These are phyloP conservation scores for Malus sylvestris DNA, from an alignment of 306 rosid species.

Conservation along the genomic window DNA sequence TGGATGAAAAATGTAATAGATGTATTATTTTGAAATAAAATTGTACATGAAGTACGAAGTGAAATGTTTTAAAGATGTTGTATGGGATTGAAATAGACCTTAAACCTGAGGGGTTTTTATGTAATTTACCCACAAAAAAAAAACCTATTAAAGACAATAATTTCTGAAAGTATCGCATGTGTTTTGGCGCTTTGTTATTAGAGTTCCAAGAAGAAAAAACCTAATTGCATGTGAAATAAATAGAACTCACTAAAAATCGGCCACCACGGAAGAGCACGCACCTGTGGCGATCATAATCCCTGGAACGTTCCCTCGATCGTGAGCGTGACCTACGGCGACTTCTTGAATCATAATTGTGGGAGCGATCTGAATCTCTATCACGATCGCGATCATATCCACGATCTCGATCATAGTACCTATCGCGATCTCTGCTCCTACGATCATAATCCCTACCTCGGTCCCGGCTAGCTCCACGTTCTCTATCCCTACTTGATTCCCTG, in stretches of 20 bases:
- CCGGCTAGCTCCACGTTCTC: slow-evolving; percentile 61
- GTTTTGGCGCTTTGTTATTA: background rate
- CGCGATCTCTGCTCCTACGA: slow-evolving; percentile 83
- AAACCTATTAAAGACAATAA: background rate
- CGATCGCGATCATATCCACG: slow-evolving; percentile 71
- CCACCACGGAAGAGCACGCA: slow-evolving; percentile 14
- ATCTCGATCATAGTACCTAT: slow-evolving; percentile 74
- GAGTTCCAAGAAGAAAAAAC: background rate
- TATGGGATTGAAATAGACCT: no score
- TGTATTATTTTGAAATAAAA: no score
- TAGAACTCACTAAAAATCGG: background rate
- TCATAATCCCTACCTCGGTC: slow-evolving; percentile 71
- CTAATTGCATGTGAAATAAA: background rate
- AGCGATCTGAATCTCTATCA: slow-evolving; percentile 56
- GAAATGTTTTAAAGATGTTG: no score
- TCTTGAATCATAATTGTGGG: slow-evolving; percentile 68
- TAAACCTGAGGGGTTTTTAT: no score
- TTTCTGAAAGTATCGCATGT: background rate
- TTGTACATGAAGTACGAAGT: no score
- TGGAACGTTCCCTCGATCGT: slow-evolving; percentile 64
- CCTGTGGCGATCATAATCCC: slow-evolving; percentile 95
- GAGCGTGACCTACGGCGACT: slow-evolving; percentile 80
- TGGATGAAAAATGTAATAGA: no score
- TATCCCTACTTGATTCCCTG: slow-evolving; percentile 71
- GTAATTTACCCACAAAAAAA: no score